Conservation (phyloP, 345 rosid species). For the Garcia nutans region DNA sequence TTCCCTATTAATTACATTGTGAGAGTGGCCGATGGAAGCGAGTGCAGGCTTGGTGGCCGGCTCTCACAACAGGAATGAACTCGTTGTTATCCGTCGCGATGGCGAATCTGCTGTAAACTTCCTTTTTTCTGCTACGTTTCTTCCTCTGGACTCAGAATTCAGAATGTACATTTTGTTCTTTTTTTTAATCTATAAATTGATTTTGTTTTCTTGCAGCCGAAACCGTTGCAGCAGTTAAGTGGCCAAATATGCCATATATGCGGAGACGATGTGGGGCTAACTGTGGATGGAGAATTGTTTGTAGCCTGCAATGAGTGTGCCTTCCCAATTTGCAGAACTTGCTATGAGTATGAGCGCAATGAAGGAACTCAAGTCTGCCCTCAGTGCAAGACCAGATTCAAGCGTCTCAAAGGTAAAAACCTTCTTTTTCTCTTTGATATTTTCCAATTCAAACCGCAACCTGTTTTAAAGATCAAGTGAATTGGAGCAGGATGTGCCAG, state of each 20-base stretch:
- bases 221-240: slow-evolving; percentile 26
- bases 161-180: no score
- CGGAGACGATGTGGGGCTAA: slow-evolving; percentile 45
- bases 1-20: neutral
- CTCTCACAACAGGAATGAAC: slow-evolving; percentile 50
- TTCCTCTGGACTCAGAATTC: neutral
- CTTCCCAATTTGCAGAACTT: slow-evolving; percentile 57
- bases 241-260: slow-evolving; percentile 50
- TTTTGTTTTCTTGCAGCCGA: slow-evolving; percentile 22
- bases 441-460: neutral
- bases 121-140: neutral
- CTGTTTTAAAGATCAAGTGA: neutral
- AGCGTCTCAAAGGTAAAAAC: slow-evolving; percentile 49
- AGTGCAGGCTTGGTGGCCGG: slow-evolving; percentile 51
- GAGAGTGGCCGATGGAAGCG: slow-evolving; percentile 32
- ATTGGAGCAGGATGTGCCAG: slow-evolving; percentile 55
- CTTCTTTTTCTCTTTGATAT: neutral
- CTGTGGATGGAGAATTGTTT: slow-evolving; percentile 44
- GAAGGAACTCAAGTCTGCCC: slow-evolving; percentile 63
- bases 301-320: slow-evolving; percentile 64
- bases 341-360: slow-evolving; percentile 56
- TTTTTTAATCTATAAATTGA: neutral
- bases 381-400: slow-evolving; percentile 58
- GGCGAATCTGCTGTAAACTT: slow-evolving; percentile 34
- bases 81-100: slow-evolving; percentile 36